Conservation (phyloP, 2,329 filamentous ascomycete species). For the Daldinia eschscholtzii region DNA sequence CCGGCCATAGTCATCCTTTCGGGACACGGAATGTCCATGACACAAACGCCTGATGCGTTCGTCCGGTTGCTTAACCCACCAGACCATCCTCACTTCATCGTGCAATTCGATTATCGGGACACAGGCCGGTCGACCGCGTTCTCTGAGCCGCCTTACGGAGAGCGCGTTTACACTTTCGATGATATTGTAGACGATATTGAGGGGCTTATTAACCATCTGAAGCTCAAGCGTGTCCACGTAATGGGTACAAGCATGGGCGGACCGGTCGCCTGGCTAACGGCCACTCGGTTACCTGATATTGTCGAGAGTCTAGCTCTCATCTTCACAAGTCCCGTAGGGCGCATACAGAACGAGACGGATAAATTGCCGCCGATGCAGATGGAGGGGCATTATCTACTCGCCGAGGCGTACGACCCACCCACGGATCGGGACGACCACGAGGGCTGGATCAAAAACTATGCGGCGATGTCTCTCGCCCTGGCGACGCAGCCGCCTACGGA, state of each 20-base stretch:
- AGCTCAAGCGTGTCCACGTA: conserved; percentile 2
- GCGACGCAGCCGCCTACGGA: conserved; percentile 3
- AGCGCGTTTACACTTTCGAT: conserved; percentile 1
- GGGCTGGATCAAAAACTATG: background rate
- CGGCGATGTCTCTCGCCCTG: background rate
- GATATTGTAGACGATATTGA: conserved; percentile 1
- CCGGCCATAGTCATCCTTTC: background rate
- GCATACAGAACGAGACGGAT: background rate
- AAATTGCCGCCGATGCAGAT: background rate
- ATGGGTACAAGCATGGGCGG: background rate
- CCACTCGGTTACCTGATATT: background rate
- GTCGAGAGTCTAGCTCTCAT: conserved; percentile 5
- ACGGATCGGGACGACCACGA: background rate
- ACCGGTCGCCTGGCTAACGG: background rate
- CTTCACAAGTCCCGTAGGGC: background rate
- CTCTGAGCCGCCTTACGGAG: conserved; percentile 5
- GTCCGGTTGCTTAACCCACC: conserved; percentile 1
- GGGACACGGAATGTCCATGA: conserved; percentile 1
- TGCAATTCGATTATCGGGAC: conserved; percentile 5
- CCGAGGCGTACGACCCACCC: background rate
- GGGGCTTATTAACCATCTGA: background rate
- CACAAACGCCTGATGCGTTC: background rate
- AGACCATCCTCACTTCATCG: conserved; percentile 7
- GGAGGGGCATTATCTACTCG: conserved; percentile 2
- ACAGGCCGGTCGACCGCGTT: background rate